These are phyloP conservation scores for Kodamaea ohmeri DNA, from an alignment of 1,139 yeast species.

Conservation along the genomic window DNA sequence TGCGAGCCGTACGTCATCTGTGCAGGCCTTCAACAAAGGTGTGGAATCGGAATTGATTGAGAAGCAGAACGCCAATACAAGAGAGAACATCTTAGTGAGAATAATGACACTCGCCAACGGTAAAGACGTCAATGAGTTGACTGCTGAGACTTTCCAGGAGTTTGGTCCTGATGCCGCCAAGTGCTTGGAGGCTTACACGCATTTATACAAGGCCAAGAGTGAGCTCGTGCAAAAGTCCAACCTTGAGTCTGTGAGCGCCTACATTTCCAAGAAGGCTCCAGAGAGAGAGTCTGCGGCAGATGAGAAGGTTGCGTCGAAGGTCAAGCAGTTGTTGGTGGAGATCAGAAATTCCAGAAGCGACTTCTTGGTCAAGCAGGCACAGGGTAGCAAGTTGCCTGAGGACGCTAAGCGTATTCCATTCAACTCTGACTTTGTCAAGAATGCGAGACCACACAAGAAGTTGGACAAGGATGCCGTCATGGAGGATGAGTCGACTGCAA, in stretches of 20 bases:
- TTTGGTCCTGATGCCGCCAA: conserved; percentile 27
- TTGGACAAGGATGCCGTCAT: conserved; percentile 52
- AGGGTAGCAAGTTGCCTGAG: conserved; percentile 27
- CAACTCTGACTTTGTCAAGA: conserved; percentile 56
- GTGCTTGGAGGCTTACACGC: conserved; percentile 31
- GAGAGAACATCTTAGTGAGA: conserved; percentile 45
- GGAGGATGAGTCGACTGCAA: conserved; percentile 54
- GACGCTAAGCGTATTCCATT: conserved; percentile 37
- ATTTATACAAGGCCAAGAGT: conserved; percentile 29
- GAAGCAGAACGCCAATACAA: conserved; percentile 41
- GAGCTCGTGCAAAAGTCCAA: conserved; percentile 23
- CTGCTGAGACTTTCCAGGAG: conserved; percentile 21
- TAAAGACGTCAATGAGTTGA: conserved; percentile 22
- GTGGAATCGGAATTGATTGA: conserved; percentile 34
- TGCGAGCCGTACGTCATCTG: conserved; percentile 13
- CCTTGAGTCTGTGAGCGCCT: conserved; percentile 20
- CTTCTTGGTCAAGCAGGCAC: conserved; percentile 41
- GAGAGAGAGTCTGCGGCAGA: conserved; percentile 36
- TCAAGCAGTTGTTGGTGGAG: conserved; percentile 56
- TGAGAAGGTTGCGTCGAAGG: conserved; percentile 41
- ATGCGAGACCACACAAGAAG: conserved; percentile 46
- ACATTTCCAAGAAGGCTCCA: conserved; percentile 35
- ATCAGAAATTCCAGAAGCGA: conserved; percentile 51
- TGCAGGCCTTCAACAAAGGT: conserved; percentile 26
- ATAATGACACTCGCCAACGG: conserved; percentile 29